These are phyloP conservation scores for Sclerotinia trifoliorum DNA, from an alignment of 2,329 filamentous ascomycete species.

Conservation along the genomic window DNA sequence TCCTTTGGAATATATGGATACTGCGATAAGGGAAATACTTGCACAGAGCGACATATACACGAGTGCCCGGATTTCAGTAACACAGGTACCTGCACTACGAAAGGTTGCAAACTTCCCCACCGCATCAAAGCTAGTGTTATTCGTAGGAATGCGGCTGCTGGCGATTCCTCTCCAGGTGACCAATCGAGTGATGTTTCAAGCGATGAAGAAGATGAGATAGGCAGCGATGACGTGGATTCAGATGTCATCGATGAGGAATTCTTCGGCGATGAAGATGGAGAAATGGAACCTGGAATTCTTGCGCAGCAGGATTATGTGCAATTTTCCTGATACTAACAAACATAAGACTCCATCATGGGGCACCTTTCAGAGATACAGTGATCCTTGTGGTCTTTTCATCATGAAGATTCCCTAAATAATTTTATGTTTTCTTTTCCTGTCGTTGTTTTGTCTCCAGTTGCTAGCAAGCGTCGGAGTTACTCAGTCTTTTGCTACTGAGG, in stretches of 20 bases:
- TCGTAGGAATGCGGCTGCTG: constrained; percentile 58
- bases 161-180: constrained; percentile 47
- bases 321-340: constrained; percentile 41
- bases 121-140: constrained; percentile 80
- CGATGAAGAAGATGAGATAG: constrained; percentile 64
- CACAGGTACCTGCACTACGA: constrained; percentile 75
- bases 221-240: constrained; percentile 77
- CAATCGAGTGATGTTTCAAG: constrained; percentile 71
- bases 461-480: constrained; percentile 4
- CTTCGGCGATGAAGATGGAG: constrained; percentile 54
- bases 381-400: background rate
- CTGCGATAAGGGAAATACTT: constrained; percentile 77
- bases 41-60: constrained; percentile 79
- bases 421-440: background rate
- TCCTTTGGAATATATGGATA: constrained; percentile 84
- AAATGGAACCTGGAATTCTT: constrained; percentile 53
- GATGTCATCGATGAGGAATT: constrained; percentile 67
- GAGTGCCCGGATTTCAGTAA: constrained; percentile 97
- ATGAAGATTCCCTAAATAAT: background rate
- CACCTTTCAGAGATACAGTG: background rate
- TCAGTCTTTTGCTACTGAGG: background rate
- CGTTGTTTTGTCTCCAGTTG: constrained; percentile 1
- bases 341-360: constrained; percentile 4
- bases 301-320: constrained; percentile 60
- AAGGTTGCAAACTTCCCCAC: constrained; percentile 82